phyloP scores from a whole-genome alignment of 139 green algal species.

The Raphidocelis subcapitata region DNA sequence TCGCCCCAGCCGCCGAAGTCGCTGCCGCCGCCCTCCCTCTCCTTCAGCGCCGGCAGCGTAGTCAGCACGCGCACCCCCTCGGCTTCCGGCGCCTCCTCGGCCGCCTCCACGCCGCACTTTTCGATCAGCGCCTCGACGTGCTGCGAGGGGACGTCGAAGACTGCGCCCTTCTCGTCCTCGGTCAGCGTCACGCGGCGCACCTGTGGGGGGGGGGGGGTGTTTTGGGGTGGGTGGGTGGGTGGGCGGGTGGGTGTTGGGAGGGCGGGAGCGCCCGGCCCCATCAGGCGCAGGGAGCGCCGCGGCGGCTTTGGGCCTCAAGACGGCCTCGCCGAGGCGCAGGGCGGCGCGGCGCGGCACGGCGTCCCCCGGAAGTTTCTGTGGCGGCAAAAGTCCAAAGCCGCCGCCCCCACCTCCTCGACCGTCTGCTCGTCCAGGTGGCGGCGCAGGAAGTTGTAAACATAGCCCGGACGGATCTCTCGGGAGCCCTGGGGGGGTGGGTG shows the following conservation, averaged over 20 bases:
- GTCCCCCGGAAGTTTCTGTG: too few relatives aligned
- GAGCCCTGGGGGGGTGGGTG: too few relatives aligned
- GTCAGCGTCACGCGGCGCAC: constrained; percentile 85
- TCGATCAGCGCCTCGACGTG: constrained; percentile 54
- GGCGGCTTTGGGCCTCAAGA: too few relatives aligned
- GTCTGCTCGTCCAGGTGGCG: constrained; percentile 53
- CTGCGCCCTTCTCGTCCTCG: constrained; percentile 72
- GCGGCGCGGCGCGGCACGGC: too few relatives aligned
- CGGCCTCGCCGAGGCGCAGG: too few relatives aligned
- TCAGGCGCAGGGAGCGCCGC: too few relatives aligned
- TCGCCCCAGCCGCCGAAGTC: constrained; percentile 11
- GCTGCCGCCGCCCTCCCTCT: constrained; percentile 13
- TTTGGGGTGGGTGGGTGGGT: not conserved
- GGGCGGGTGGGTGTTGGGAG: too few relatives aligned
- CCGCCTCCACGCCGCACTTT: constrained; percentile 31
- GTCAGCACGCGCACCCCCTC: constrained; percentile 33
- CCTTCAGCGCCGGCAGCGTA: constrained; percentile 65
- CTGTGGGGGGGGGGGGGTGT: constrained; percentile 13
- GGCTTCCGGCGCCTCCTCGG: not conserved
- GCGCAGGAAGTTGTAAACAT: constrained; percentile 78
- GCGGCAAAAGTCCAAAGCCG: too few relatives aligned
- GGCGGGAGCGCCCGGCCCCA: too few relatives aligned
- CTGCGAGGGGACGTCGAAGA: constrained; percentile 89
- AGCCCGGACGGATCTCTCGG: constrained; percentile 29
- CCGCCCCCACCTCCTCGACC: constrained; percentile 50